Conservation (phyloP, 305 asterid genomes). For the Fraxinus velutina region DNA sequence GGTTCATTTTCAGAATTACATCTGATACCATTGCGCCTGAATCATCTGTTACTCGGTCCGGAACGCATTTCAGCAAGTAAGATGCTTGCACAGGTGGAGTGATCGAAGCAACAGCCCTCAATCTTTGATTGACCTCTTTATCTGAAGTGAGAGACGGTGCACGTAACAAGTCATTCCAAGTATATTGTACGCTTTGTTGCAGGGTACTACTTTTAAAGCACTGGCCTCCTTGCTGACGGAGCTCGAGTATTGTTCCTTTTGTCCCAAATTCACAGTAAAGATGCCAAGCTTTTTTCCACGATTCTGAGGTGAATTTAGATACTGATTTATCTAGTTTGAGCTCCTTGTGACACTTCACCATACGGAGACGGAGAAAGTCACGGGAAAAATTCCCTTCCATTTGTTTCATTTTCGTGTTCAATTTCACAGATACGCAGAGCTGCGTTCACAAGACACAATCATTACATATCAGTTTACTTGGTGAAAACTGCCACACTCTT, state of each 20-base stretch:
- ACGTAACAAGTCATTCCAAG: conserved; percentile 78
- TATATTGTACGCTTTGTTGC: conserved; percentile 38
- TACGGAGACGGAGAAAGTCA: conserved; percentile 64
- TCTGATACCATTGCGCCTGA: conserved; percentile 92
- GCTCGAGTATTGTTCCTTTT: conserved; percentile 63
- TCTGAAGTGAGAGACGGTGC: conserved; percentile 61
- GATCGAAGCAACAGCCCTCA: conserved; percentile 54
- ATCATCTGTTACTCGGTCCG: conserved; percentile 86
- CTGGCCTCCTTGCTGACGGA: conserved; percentile 51
- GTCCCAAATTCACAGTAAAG: conserved; percentile 84
- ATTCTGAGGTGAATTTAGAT: conserved; percentile 39
- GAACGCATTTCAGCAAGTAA: conserved; percentile 78
- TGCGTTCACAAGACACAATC: conserved; percentile 33
- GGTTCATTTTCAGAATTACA: conserved; percentile 73
- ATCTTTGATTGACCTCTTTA: conserved; percentile 43
- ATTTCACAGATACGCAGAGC: conserved; percentile 59
- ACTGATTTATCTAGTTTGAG: conserved; percentile 59
- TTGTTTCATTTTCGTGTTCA: conserved; percentile 27
- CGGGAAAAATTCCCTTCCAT: conserved; percentile 32
- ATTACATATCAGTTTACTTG: neutral
- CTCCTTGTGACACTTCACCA: conserved; percentile 67
- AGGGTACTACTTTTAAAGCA: conserved; percentile 57
- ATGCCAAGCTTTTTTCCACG: conserved; percentile 70
- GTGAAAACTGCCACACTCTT: neutral
- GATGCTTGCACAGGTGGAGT: conserved; percentile 94